Percentiles rank a stretch among this genome's conserved stretches.
Conservation (phyloP, 1,139 yeast species). For the Geotrichum citri-aurantii region DNA sequence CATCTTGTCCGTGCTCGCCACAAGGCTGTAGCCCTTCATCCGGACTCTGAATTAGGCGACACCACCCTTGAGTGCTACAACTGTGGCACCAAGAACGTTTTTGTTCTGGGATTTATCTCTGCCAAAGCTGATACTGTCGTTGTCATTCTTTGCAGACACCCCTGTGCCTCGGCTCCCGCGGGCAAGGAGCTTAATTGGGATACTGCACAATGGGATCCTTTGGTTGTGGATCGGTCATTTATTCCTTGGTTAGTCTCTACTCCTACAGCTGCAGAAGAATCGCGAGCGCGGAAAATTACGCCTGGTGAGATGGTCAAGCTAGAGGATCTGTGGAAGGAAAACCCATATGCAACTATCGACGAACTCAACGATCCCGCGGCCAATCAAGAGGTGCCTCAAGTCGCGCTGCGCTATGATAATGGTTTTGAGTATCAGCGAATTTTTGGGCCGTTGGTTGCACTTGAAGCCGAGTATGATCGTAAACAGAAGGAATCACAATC, state of each 20-base stretch:
- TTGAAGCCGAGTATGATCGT: constrained; percentile 77
- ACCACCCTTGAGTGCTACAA: constrained; percentile 83
- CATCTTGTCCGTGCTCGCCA: constrained; percentile 82
- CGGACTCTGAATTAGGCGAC: constrained; percentile 78
- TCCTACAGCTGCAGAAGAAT: constrained; percentile 61
- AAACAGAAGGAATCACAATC: constrained; percentile 74
- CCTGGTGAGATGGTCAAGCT: constrained; percentile 64
- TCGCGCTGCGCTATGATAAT: constrained; percentile 70
- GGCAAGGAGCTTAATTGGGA: constrained; percentile 61
- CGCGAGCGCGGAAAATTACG: constrained; percentile 50
- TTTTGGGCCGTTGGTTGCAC: constrained; percentile 75
- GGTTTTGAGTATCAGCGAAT: constrained; percentile 82
- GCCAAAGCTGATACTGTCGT: constrained; percentile 86
- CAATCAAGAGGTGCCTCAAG: constrained; percentile 61
- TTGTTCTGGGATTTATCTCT: constrained; percentile 78
- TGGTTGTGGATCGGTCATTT: constrained; percentile 73
- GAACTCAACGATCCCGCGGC: constrained; percentile 46
- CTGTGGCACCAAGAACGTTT: constrained; percentile 80
- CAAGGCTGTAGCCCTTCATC: constrained; percentile 65
- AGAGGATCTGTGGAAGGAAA: constrained; percentile 77
- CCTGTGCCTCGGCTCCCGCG: constrained; percentile 64
- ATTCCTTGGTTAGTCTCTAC: constrained; percentile 73
- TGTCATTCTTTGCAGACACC: constrained; percentile 80
- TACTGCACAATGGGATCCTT: constrained; percentile 79
- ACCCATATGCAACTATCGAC: constrained; percentile 61